Conservation (phyloP, 2,329 filamentous ascomycete genomes). For the Neofusicoccum cordaticola region DNA sequence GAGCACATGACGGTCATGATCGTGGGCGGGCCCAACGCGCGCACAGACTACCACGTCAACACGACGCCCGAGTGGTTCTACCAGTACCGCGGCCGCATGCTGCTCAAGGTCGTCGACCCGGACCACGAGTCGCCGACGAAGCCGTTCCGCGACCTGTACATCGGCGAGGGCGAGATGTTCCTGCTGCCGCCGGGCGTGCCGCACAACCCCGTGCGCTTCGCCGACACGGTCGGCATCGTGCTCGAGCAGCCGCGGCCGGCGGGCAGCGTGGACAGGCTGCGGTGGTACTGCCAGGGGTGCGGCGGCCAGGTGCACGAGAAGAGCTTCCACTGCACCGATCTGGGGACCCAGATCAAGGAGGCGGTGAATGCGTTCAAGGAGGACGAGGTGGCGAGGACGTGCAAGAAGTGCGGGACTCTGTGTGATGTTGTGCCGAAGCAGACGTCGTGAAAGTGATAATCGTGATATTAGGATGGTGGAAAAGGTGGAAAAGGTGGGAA, state of each 20-base stretch:
- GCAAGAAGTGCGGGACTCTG: slow-evolving; percentile 70
- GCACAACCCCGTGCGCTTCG: slow-evolving; percentile 92
- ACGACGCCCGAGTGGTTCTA: slow-evolving; percentile 96
- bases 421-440: slow-evolving; percentile 65
- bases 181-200: slow-evolving; percentile 90
- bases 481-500: too few species aligned
- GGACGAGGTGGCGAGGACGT: slow-evolving; percentile 68
- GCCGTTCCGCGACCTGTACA: slow-evolving; percentile 76
- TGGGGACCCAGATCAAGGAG: slow-evolving; percentile 91
- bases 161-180: slow-evolving; percentile 92
- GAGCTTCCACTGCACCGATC: slow-evolving; percentile 80
- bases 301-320: slow-evolving; percentile 76
- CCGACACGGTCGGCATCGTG: slow-evolving; percentile 89
- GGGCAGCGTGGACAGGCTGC: slow-evolving; percentile 70
- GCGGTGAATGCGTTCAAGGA: slow-evolving; percentile 79
- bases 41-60: slow-evolving; percentile 99
- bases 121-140: slow-evolving; percentile 37
- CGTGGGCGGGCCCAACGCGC: slow-evolving; percentile 91
- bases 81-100: slow-evolving; percentile 89
- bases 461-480: too few species aligned
- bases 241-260: slow-evolving; percentile 78
- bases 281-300: slow-evolving; percentile 85
- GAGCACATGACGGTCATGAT: slow-evolving; percentile 83
- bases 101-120: slow-evolving; percentile 82
- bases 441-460: neutral